These are phyloP conservation scores for Trifolium pratense DNA, from an alignment of 306 rosid species.

Conservation along the genomic window DNA sequence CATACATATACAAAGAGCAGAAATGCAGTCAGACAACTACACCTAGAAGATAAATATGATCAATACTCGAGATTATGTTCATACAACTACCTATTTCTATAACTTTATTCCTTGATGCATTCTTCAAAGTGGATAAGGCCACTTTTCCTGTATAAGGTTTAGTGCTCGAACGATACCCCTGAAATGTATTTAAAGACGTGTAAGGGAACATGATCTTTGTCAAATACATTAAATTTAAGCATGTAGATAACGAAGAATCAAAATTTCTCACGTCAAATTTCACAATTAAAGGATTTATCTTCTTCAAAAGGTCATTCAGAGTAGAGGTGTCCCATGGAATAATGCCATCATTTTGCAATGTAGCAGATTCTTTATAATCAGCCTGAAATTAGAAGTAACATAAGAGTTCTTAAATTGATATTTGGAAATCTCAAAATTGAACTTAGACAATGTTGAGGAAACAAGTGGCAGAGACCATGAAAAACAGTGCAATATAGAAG, in stretches of 20 bases:
- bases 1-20: constrained; percentile 21
- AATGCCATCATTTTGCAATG: constrained; percentile 42
- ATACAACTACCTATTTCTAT: constrained; percentile 68
- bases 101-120: constrained; percentile 80
- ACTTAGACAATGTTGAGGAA: constrained; percentile 28
- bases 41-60: constrained; percentile 29
- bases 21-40: constrained; percentile 19
- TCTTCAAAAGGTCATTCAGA: constrained; percentile 57
- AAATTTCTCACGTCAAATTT: constrained; percentile 65
- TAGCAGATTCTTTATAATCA: constrained; percentile 42
- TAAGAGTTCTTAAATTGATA: constrained; percentile 21
- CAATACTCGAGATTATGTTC: constrained; percentile 30
- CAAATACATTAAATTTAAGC: constrained; percentile 18
- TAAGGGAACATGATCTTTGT: constrained; percentile 32
- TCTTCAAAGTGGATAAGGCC: constrained; percentile 64
- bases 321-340: constrained; percentile 88
- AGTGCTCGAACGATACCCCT: constrained; percentile 72
- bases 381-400: constrained; percentile 53
- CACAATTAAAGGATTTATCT: constrained; percentile 50
- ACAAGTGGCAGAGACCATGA: constrained; percentile 9
- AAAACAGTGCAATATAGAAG: constrained; percentile 11
- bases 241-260: constrained; percentile 32
- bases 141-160: constrained; percentile 80
- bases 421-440: constrained; percentile 37
- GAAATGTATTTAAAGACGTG: constrained; percentile 39